Evolutionary conservation across 805 yeast genomes (phyloP), one percentile per base, ranked within the genome.

Genomic region (Ascoidea tarda): DNA sequence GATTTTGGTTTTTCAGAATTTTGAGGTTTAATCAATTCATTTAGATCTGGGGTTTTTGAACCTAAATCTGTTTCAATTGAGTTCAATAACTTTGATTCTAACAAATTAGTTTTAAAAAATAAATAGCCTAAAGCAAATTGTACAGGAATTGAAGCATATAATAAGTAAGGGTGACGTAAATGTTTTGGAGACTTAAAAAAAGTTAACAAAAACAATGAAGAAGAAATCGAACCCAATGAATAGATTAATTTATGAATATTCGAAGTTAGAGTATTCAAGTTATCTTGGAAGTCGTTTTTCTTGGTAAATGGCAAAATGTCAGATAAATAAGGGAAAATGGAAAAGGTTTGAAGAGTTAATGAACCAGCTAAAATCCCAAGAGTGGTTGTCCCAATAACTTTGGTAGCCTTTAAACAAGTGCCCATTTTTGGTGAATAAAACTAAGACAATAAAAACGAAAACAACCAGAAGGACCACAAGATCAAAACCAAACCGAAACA

Each of bases 91-190:
- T 59, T 59, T 48, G 59, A 53, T 56, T 69, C 72, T 46, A 53
- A 44, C 32, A 60, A 58, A 50, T 60, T 62, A 32, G 59, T 61
- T 33, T 54, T 58, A 51, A 57, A 63, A 46, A 59, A 57, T 52
- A 67, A 63, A 47, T 57, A 60, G 2, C 60, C 62, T n/a, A 67
- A 55, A 6, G 79, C 69, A 45, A 70, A 48, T 6, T 80, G 78
- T 38, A 73, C 73, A n/a, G 79, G 77, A 6, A 77, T 50, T n/a
- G 82, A 73, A 49, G 84, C 71, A 63, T 85, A 85, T 12, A 85
- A 61, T 61, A 85, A 72, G 63, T 84, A 85, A 21, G 93, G 93
- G 65, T 85, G 95, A 64, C 77, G 77, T 53, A 74, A 80, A 45
- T 69, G 62, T 5, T 65, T 58, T 21, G 86, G 79, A 0, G 88